Evolutionary conservation across 768 basidiomycete genomes (phyloP).

Genomic region (Lentinula detonsa): DNA sequence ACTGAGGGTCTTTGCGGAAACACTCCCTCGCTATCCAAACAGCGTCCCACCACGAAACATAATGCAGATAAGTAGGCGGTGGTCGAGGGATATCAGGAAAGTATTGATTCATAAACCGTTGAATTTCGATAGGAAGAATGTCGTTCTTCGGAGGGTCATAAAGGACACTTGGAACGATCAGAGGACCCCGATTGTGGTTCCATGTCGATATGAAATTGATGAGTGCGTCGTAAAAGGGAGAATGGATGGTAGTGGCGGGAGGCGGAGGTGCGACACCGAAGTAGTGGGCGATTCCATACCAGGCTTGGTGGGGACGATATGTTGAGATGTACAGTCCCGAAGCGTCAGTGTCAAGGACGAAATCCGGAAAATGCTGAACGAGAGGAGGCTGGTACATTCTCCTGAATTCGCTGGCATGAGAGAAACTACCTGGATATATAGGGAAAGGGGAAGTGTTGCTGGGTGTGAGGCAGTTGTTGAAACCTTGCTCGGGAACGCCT

Average conservation of each 20-base stretch:
- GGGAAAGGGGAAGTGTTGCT: too few species aligned
- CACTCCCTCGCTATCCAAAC: not conserved
- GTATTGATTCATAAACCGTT: not conserved
- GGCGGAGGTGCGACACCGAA: not conserved
- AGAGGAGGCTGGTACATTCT: too few species aligned
- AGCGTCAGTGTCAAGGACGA: accelerated
- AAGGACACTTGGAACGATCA: not conserved
- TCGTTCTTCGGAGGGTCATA: not conserved
- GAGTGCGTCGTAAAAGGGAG: not conserved
- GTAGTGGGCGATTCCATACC: not conserved
- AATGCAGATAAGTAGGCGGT: not conserved
- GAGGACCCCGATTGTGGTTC: not conserved
- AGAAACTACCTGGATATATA: too few species aligned
- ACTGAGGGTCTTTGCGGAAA: not conserved
- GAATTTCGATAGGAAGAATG: not conserved
- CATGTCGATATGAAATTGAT: not conserved
- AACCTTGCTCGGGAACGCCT: too few species aligned
- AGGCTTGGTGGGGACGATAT: not conserved
- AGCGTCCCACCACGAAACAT: not conserved
- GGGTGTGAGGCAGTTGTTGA: too few species aligned
- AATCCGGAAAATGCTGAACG: too few species aligned
- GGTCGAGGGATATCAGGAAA: not conserved
- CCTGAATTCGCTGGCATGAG: too few species aligned
- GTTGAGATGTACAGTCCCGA: too few species aligned
- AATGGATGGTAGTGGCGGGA: not conserved